These are phyloP conservation scores for Myriosclerotinia scirpicola DNA, from an alignment of 2,329 filamentous ascomycete genomes.

Conservation along the genomic window DNA sequence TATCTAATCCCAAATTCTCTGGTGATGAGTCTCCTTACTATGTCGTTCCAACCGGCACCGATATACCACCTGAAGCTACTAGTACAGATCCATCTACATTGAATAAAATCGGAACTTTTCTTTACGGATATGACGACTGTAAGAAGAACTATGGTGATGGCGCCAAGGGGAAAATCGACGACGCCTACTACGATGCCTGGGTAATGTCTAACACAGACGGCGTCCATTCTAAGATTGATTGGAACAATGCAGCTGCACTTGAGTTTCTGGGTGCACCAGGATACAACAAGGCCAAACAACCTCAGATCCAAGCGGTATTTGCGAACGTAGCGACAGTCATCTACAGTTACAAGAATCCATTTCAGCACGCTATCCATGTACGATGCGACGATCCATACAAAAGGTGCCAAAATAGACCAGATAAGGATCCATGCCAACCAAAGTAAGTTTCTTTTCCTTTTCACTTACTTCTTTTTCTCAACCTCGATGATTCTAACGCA, in stretches of 20 bases:
- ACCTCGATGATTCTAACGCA: neutral
- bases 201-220: slow-evolving; percentile 2
- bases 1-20: too few relatives aligned
- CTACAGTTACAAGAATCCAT: neutral
- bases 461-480: too few relatives aligned
- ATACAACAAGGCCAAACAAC: neutral
- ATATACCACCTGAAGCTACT: neutral
- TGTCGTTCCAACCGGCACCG: neutral
- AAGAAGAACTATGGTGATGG: neutral
- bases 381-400: slow-evolving; percentile 2
- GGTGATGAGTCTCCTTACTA: neutral
- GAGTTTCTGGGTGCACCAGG: neutral
- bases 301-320: slow-evolving; percentile 5
- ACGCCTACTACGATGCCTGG: slow-evolving; percentile 2
- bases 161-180: slow-evolving; percentile 9
- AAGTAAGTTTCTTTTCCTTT: neutral
- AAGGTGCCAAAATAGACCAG: neutral
- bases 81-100: neutral
- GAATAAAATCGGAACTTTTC: neutral
- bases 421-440: neutral
- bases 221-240: neutral
- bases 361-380: neutral
- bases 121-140: neutral
- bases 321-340: slow-evolving; percentile 1
- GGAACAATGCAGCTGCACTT: slow-evolving; percentile 5